These are phyloP conservation scores for Orbilia blumenaviensis DNA, from an alignment of 2,329 filamentous ascomycete species.

Conservation along the genomic window DNA sequence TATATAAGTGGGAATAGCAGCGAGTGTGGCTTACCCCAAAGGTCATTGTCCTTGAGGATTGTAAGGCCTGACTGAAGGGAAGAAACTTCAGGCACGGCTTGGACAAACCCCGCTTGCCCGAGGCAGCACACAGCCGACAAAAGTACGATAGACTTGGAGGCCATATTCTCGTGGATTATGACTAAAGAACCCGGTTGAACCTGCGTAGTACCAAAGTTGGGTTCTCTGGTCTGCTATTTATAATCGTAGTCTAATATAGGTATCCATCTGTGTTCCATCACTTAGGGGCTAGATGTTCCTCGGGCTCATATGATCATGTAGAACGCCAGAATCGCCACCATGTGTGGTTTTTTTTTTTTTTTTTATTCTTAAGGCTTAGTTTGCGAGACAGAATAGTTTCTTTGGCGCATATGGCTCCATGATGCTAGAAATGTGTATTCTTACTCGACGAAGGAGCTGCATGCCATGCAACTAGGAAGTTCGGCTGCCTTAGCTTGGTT, in stretches of 20 bases:
- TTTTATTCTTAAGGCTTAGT: no score
- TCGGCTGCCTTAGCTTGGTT: background rate
- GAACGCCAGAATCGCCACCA: no score
- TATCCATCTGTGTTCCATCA: no score
- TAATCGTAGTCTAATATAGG: no score
- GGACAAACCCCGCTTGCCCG: background rate
- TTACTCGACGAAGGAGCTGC: background rate
- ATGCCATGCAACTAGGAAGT: background rate
- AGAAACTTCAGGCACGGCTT: background rate
- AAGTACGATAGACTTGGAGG: background rate
- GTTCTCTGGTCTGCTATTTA: background rate
- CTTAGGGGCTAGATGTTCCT: no score
- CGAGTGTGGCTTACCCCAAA: conserved; percentile 2
- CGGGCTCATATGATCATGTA: no score
- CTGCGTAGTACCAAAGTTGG: background rate
- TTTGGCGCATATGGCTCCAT: background rate
- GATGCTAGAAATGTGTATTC: background rate
- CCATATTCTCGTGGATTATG: conserved; percentile 9
- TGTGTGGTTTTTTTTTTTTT: background rate
- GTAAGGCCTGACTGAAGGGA: background rate
- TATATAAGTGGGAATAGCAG: background rate
- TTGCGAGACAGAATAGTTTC: no score
- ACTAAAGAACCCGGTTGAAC: background rate
- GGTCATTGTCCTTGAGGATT: conserved; percentile 19
- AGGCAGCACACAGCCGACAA: conserved; percentile 14